These are phyloP conservation scores for Castanopsis chinensis DNA, from an alignment of 306 rosid species.

Conservation along the genomic window DNA sequence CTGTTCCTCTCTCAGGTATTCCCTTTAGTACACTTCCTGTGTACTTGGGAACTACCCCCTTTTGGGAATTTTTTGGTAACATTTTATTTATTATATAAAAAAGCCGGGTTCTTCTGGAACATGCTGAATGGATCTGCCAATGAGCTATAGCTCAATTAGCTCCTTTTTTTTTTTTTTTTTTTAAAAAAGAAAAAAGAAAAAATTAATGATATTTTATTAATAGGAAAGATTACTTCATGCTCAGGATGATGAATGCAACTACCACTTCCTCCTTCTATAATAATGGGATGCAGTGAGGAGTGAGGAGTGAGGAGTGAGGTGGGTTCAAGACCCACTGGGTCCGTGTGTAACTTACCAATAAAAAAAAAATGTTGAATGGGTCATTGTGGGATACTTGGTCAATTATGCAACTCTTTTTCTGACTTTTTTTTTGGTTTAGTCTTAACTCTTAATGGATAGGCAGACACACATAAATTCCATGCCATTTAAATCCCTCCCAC, in stretches of 20 bases:
- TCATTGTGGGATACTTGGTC: not conserved
- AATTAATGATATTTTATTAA: no score
- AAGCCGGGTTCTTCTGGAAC: not conserved
- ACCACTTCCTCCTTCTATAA: no score
- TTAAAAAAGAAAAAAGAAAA: no score
- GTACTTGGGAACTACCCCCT: not conserved
- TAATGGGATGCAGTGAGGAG: no score
- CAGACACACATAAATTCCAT: not conserved
- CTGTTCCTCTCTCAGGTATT: not conserved
- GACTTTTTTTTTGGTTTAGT: not conserved
- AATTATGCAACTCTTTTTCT: not conserved
- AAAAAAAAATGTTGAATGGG: not conserved
- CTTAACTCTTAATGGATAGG: not conserved
- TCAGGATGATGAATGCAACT: no score
- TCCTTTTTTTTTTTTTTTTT: no score
- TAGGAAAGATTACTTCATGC: no score
- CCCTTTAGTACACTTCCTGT: not conserved
- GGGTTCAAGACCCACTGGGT: no score
- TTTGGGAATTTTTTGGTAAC: not conserved
- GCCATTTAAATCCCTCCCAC: no score
- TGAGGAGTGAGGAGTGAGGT: no score
- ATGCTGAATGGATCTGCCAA: not conserved
- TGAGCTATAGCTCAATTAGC: no score
- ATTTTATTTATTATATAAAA: not conserved
- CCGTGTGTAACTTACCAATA: no score